Percentiles rank a stretch among this genome's conserved stretches.
phyloP scores from a whole-genome alignment of 352 stramenopile species.

The Globisporangium nagaii region DNA sequence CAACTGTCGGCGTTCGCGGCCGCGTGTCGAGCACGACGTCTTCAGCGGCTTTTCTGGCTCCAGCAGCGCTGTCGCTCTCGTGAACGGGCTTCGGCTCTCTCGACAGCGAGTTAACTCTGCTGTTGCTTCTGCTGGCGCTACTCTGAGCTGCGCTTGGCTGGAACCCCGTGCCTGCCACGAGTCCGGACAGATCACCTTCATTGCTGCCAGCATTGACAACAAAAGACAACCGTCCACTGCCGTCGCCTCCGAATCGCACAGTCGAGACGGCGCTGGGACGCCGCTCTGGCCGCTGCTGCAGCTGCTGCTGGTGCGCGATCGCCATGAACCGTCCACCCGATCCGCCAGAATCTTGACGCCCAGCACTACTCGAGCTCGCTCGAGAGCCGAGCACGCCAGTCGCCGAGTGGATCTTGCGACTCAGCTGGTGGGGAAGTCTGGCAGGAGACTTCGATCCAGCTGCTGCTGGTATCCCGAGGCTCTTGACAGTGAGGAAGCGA shows the following conservation, averaged over 20 bases:
- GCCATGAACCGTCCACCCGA: not conserved
- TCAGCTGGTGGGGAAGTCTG: not conserved
- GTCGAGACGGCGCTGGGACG: slow-evolving; percentile 24
- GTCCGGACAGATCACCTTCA: not conserved
- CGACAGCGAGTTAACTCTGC: not conserved
- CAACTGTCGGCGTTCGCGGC: not conserved
- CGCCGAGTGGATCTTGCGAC: slow-evolving; percentile 7
- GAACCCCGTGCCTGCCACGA: not conserved
- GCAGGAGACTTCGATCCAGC: not conserved
- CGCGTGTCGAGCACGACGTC: not conserved
- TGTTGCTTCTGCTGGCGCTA: not conserved
- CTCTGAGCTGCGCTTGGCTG: not conserved
- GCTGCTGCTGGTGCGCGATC: slow-evolving; percentile 10
- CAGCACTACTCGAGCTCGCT: too few relatives aligned
- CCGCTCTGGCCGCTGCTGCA: slow-evolving; percentile 10
- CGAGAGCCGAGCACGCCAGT: not conserved
- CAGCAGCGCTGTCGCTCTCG: not conserved
- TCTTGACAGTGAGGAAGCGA: slow-evolving; percentile 11
- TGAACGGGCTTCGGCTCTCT: not conserved
- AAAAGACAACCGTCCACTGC: not conserved
- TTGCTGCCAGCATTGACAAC: not conserved
- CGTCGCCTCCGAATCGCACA: slow-evolving; percentile 16
- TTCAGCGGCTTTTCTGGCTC: not conserved
- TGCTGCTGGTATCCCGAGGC: not conserved
- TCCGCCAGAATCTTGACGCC: not conserved